Conservation (phyloP, 2,329 filamentous ascomycete genomes). For the Pseudogymnoascus sp. region DNA sequence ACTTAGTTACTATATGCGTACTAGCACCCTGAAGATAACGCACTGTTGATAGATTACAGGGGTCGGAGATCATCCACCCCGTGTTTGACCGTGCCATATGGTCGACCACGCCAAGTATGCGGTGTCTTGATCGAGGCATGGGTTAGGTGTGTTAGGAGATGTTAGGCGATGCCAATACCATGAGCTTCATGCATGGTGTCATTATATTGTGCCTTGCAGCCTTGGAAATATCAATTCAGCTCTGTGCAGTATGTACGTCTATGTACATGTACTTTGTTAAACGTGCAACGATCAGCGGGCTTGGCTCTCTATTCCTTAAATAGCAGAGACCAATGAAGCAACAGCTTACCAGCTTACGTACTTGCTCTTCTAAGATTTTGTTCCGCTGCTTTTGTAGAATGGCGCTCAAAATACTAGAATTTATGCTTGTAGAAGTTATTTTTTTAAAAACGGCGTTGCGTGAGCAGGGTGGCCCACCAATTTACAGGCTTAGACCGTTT, state of each 20-base stretch:
- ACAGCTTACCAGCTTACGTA: not conserved
- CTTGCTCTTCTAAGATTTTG: not conserved
- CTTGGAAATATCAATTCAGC: not conserved
- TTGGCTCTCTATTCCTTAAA: not conserved
- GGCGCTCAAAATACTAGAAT: not conserved
- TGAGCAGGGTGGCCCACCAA: not conserved
- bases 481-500: not conserved
- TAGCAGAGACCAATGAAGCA: no score
- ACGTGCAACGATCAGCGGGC: not conserved
- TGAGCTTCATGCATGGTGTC: not conserved
- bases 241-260: not conserved
- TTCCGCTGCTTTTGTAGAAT: not conserved
- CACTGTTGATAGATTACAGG: not conserved
- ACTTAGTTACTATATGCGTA: not conserved
- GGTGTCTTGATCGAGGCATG: not conserved
- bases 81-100: not conserved
- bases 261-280: not conserved
- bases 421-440: not conserved
- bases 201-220: not conserved
- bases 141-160: not conserved
- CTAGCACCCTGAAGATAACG: not conserved
- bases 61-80: constrained; percentile 2
- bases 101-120: not conserved
- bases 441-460: not conserved
- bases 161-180: not conserved